These are phyloP conservation scores for Heteromeles arbutifolia DNA, from an alignment of 306 rosid genomes.

Conservation along the genomic window DNA sequence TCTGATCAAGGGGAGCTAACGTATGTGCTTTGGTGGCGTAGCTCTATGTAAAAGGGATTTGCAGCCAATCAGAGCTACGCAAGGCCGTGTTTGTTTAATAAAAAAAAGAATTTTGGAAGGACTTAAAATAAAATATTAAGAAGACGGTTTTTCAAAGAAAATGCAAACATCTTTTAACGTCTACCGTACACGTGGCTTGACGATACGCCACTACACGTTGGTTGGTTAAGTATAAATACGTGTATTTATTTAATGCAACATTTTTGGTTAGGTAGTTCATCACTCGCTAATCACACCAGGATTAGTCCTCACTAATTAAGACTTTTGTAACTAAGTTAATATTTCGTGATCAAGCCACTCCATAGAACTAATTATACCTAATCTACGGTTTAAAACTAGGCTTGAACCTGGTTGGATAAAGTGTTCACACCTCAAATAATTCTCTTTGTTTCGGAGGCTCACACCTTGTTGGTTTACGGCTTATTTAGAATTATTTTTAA, in stretches of 20 bases:
- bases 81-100: not conserved
- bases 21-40: not conserved
- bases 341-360: not conserved
- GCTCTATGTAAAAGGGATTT: not conserved
- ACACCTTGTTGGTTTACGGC: no score
- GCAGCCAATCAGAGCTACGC: no score
- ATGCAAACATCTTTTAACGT: not conserved
- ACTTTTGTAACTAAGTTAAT: not conserved
- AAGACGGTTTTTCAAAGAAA: not conserved
- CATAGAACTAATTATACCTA: not conserved
- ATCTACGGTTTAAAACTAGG: not conserved
- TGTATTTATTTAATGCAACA: not conserved
- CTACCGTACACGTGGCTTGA: slow-evolving; percentile 5
- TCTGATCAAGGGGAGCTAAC: not conserved
- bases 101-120: no score
- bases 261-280: not conserved
- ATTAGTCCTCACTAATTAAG: not conserved
- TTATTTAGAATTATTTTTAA: no score
- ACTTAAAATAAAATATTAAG: not conserved
- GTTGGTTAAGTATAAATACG: not conserved
- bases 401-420: not conserved
- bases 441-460: no score
- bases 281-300: not conserved
- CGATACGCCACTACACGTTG: not conserved
- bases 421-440: no score